phyloP scores from a whole-genome alignment of 2,329 filamentous ascomycete species.

The Microcyclosporella mali region DNA sequence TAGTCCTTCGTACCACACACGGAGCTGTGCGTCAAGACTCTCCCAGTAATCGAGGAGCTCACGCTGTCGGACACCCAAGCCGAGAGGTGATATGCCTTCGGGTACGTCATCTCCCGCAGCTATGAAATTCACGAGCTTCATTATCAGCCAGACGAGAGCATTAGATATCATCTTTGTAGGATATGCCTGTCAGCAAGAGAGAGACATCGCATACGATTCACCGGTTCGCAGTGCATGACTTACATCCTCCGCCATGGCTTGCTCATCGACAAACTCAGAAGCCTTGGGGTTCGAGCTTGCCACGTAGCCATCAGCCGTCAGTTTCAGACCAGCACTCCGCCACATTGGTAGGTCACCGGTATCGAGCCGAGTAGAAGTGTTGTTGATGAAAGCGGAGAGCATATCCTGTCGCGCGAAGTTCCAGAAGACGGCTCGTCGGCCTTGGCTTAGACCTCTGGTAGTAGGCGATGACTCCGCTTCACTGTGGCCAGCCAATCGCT shows the following conservation, averaged over 20 bases:
- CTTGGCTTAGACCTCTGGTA: slow-evolving; percentile 44
- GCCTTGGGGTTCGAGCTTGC: slow-evolving; percentile 42
- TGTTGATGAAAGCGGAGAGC: slow-evolving; percentile 58
- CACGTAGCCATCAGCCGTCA: slow-evolving; percentile 50
- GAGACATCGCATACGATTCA: background rate
- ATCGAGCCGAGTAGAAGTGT: slow-evolving; percentile 55
- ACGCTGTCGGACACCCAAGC: slow-evolving; percentile 45
- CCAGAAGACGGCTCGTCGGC: slow-evolving; percentile 58
- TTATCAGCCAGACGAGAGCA: slow-evolving; percentile 58
- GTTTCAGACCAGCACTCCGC: slow-evolving; percentile 56
- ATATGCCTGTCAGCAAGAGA: slow-evolving; percentile 2
- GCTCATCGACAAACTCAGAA: slow-evolving; percentile 36
- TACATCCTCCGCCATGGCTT: slow-evolving; percentile 53
- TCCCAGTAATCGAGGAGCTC: slow-evolving; percentile 49
- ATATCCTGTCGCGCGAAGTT: slow-evolving; percentile 62
- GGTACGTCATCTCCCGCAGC: slow-evolving; percentile 50
- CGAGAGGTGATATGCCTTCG: slow-evolving; percentile 31
- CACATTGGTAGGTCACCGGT: slow-evolving; percentile 57
- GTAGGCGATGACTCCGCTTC: background rate
- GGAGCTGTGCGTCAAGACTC: slow-evolving; percentile 50
- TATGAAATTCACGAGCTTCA: slow-evolving; percentile 61
- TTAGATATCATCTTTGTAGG: slow-evolving; percentile 50
- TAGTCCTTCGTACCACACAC: slow-evolving; percentile 54
- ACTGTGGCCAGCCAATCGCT: slow-evolving; percentile 11
- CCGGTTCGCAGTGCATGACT: background rate